phyloP scores from a whole-genome alignment of 495 filamentous ascomycete species.

The Hypoxylon perforatum region DNA sequence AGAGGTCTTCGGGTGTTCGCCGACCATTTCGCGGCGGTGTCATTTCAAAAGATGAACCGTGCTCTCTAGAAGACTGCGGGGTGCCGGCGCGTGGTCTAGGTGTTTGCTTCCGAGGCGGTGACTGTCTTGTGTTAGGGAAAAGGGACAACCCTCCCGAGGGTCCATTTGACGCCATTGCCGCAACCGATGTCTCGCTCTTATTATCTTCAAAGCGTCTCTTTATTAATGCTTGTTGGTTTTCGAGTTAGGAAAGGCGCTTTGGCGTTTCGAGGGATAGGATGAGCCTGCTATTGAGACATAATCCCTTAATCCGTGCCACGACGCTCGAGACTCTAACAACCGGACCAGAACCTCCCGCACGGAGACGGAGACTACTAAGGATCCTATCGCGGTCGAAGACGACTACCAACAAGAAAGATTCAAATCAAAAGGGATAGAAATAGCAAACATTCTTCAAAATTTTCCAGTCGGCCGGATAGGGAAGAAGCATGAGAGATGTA shows the following conservation, averaged over 20 bases:
- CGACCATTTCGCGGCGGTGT: constrained; percentile 48
- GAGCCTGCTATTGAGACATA: constrained; percentile 28
- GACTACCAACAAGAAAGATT: constrained; percentile 23
- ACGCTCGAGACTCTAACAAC: constrained; percentile 17
- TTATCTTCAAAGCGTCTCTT: constrained; percentile 6
- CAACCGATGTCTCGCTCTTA: constrained; percentile 10
- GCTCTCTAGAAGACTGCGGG: constrained; percentile 50
- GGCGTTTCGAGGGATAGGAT: constrained; percentile 6
- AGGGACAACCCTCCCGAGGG: constrained; percentile 61
- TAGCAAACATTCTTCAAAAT: constrained; percentile 31
- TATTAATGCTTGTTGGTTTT: constrained; percentile 8
- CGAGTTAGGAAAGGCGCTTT: constrained; percentile 5
- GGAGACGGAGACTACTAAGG: constrained; percentile 10
- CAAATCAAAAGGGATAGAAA: constrained; percentile 22
- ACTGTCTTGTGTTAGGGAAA: constrained; percentile 54
- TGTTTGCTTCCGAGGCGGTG: constrained; percentile 52
- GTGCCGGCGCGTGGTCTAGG: constrained; percentile 51
- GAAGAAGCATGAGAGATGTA: constrained; percentile 35
- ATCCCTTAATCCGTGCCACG: constrained; percentile 21
- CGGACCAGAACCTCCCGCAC: constrained; percentile 20
- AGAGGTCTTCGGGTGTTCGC: constrained; percentile 48
- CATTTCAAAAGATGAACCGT: constrained; percentile 45
- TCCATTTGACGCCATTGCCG: constrained; percentile 50
- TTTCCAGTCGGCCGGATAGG: constrained; percentile 18
- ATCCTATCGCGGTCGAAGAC: constrained; percentile 10